Percentiles rank a stretch among this genome's conserved stretches.
These are phyloP conservation scores for Fusarium setosum DNA, from an alignment of 2,329 filamentous ascomycete genomes.

Conservation along the genomic window DNA sequence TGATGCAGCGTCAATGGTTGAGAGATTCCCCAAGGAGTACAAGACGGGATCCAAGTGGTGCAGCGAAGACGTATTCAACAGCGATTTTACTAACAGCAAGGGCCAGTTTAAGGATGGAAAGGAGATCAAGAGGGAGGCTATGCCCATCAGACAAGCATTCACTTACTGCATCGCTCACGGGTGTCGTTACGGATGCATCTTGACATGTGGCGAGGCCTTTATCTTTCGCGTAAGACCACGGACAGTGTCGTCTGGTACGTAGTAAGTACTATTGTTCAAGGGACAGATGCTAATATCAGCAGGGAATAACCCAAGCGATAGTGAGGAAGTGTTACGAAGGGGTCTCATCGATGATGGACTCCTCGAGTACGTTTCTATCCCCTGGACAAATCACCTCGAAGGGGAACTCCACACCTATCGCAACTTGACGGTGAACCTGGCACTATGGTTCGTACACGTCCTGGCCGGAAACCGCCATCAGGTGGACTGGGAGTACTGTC, in stretches of 20 bases:
- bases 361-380: slow-evolving; percentile 28
- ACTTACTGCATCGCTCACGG: slow-evolving; percentile 19
- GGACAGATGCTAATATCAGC: background rate
- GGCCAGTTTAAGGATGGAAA: background rate
- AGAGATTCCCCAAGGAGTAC: slow-evolving; percentile 28
- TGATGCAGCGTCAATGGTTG: background rate
- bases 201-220: slow-evolving; percentile 26
- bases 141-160: slow-evolving; percentile 25
- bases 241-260: background rate
- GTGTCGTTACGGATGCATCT: slow-evolving; percentile 30
- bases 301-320: background rate
- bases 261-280: background rate
- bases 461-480: slow-evolving; percentile 21
- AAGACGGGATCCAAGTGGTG: slow-evolving; percentile 20
- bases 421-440: slow-evolving; percentile 19
- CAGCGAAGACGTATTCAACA: slow-evolving; percentile 1
- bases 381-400: slow-evolving; percentile 16
- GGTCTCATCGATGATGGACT: slow-evolving; percentile 9
- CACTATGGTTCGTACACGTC: slow-evolving; percentile 29
- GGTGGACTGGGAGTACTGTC: slow-evolving; percentile 14
- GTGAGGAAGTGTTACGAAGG: background rate
- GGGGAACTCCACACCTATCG: background rate
- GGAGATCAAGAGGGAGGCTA: background rate
- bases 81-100: slow-evolving; percentile 5
- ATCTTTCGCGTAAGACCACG: slow-evolving; percentile 13